Conservation (phyloP, 140 eudicot genomes). For the Stevia rebaudiana region DNA sequence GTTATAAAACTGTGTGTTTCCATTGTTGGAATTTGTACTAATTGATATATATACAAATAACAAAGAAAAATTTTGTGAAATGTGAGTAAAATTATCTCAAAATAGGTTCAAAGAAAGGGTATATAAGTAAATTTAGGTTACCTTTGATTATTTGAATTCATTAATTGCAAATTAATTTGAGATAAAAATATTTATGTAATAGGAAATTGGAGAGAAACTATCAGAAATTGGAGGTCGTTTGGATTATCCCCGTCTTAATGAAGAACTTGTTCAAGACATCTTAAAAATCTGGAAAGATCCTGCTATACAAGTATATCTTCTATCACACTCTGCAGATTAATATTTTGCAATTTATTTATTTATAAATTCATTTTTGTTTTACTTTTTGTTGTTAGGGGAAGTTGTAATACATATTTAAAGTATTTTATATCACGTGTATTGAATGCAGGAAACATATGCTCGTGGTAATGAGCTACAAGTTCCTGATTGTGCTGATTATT, state of each 20-base stretch:
- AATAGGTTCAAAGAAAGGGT: not conserved
- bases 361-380: too few relatives aligned
- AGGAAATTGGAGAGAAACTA: conserved; percentile 90
- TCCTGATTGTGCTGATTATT: conserved; percentile 87
- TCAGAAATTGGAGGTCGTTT: conserved; percentile 88
- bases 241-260: conserved; percentile 73
- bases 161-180: not conserved
- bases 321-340: not conserved
- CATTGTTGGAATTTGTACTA: not conserved
- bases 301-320: conserved; percentile 80
- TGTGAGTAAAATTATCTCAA: not conserved
- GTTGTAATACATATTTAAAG: conserved; percentile 3
- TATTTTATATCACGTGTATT: conserved; percentile 17
- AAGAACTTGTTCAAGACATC: conserved; percentile 71
- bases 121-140: not conserved
- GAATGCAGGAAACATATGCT: conserved; percentile 66
- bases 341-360: not conserved
- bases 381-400: not conserved
- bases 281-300: conserved; percentile 79
- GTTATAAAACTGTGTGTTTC: not conserved
- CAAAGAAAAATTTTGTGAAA: not conserved
- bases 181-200: conserved; percentile 13
- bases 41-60: not conserved
- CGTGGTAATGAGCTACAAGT: conserved; percentile 97
- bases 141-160: not conserved